Conservation (phyloP, 495 filamentous ascomycete genomes). For the Podospora didyma region DNA sequence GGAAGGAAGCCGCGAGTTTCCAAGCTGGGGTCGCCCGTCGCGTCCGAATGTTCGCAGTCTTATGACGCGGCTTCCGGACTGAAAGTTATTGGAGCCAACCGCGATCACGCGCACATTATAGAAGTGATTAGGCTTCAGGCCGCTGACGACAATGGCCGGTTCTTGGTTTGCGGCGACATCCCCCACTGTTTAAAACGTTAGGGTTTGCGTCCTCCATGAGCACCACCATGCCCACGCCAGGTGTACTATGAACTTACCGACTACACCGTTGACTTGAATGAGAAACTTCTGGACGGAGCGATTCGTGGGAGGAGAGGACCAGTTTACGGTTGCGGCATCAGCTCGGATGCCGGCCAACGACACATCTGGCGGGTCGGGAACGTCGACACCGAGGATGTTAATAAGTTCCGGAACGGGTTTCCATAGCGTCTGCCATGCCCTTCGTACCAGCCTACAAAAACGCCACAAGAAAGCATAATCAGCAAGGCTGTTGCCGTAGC, state of each 20-base stretch:
- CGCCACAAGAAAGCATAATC: neutral
- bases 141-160: conserved; percentile 82
- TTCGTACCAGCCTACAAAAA: conserved; percentile 64
- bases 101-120: conserved; percentile 92
- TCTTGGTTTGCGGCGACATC: conserved; percentile 76
- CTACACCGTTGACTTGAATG: conserved; percentile 88
- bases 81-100: conserved; percentile 83
- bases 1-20: conserved; percentile 47
- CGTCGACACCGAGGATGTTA: conserved; percentile 84
- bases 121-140: conserved; percentile 77
- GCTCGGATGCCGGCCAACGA: conserved; percentile 86
- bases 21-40: conserved; percentile 53
- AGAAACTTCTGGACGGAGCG: conserved; percentile 81
- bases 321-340: conserved; percentile 85
- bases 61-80: conserved; percentile 79
- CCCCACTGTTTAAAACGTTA: conserved; percentile 57
- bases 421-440: conserved; percentile 79
- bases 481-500: neutral
- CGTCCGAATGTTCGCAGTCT: conserved; percentile 64
- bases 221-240: too few relatives aligned
- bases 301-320: conserved; percentile 74
- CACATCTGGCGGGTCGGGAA: conserved; percentile 83
- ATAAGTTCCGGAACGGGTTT: conserved; percentile 89
- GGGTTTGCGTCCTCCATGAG: conserved; percentile 5
- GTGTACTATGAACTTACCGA: conserved; percentile 53